Evolutionary conservation across 345 rosid species (phyloP).

Genomic region (Rubroshorea leprosula): DNA sequence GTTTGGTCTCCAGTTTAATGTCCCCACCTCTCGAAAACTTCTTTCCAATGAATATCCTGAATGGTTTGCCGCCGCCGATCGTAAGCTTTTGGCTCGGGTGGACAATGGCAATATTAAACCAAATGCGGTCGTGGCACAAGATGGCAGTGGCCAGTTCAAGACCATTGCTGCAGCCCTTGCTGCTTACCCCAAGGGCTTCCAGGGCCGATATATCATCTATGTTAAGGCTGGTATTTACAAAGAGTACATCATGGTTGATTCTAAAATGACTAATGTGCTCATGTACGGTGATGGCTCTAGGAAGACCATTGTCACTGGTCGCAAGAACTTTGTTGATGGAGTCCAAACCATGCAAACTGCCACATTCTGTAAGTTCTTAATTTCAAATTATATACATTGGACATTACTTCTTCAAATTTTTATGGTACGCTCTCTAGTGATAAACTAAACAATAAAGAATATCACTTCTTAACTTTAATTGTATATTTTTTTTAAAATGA

Average conservation of each 20-base stretch:
- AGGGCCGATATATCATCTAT: slow-evolving; percentile 34
- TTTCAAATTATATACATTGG: too few species aligned
- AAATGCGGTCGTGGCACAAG: slow-evolving; percentile 61
- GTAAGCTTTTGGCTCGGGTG: slow-evolving; percentile 43
- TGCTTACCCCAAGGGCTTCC: slow-evolving; percentile 29
- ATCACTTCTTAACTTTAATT: neutral
- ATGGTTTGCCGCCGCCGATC: slow-evolving; percentile 59
- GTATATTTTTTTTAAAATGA: neutral
- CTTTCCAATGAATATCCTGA: slow-evolving; percentile 26
- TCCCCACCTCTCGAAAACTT: slow-evolving; percentile 5
- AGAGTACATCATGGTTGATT: slow-evolving; percentile 29
- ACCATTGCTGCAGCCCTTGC: slow-evolving; percentile 46
- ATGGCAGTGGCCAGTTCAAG: slow-evolving; percentile 68
- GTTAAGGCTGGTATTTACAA: slow-evolving; percentile 49
- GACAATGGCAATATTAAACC: slow-evolving; percentile 22
- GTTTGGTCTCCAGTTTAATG: slow-evolving; percentile 24
- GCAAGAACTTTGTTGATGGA: slow-evolving; percentile 19
- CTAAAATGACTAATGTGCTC: slow-evolving; percentile 25
- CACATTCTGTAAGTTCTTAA: slow-evolving; percentile 31
- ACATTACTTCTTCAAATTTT: too few species aligned
- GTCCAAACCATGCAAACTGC: slow-evolving; percentile 24
- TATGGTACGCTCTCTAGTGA: too few species aligned
- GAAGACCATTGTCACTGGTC: slow-evolving; percentile 41
- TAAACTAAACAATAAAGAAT: too few species aligned
- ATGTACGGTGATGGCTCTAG: slow-evolving; percentile 53